These are phyloP conservation scores for Taphrina flavorubra DNA, from an alignment of 1,139 yeast species.

Conservation along the genomic window DNA sequence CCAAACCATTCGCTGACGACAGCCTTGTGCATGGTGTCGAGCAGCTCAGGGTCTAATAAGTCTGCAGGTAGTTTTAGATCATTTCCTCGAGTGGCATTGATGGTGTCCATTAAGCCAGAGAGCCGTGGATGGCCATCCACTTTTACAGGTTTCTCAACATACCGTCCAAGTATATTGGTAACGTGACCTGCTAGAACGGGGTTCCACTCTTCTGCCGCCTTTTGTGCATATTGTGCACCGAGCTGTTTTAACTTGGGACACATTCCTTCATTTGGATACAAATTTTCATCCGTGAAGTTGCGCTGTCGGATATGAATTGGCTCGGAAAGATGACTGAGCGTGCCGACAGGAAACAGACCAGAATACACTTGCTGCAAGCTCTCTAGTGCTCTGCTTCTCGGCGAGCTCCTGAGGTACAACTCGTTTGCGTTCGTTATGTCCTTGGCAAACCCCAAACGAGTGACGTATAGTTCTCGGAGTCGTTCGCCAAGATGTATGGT, in stretches of 20 bases:
- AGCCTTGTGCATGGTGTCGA: constrained; percentile 43
- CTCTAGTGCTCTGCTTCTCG: constrained; percentile 46
- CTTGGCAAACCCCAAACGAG: constrained; percentile 45
- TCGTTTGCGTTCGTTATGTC: constrained; percentile 42
- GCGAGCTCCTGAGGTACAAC: constrained; percentile 46
- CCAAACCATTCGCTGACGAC: constrained; percentile 47
- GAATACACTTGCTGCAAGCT: constrained; percentile 46
- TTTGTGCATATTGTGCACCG: constrained; percentile 45
- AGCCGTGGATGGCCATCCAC: constrained; percentile 47
- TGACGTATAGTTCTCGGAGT: constrained; percentile 46
- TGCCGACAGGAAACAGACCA: constrained; percentile 46
- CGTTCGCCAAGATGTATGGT: constrained; percentile 46
- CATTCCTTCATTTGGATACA: constrained; percentile 47
- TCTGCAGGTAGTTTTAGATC: constrained; percentile 45
- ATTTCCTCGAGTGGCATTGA: constrained; percentile 46
- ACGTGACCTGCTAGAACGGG: constrained; percentile 46
- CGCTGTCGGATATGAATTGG: constrained; percentile 44
- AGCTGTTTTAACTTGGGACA: constrained; percentile 45
- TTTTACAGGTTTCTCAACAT: constrained; percentile 45
- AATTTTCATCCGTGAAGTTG: constrained; percentile 46
- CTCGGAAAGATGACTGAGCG: constrained; percentile 41
- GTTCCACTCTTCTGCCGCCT: constrained; percentile 47
- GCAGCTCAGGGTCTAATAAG: constrained; percentile 42
- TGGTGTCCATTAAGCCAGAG: constrained; percentile 47
- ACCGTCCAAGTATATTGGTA: constrained; percentile 43